Evolutionary conservation across 2,329 filamentous ascomycete species (phyloP).

Genomic region (Diaporthe vexans): DNA sequence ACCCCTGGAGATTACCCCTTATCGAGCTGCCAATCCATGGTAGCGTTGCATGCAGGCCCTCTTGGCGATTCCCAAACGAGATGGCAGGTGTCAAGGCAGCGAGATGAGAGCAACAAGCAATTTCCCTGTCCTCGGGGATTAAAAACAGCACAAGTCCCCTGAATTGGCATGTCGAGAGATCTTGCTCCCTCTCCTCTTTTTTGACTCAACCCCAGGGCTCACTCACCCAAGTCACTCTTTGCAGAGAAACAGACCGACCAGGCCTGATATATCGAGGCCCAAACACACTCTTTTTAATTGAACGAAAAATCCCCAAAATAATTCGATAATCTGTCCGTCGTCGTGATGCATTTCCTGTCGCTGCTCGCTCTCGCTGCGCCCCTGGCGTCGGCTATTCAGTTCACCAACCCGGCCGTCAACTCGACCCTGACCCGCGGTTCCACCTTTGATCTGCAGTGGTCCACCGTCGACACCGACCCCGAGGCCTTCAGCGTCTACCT

Average conservation of each 20-base stretch:
- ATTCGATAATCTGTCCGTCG: not conserved
- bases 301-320: not conserved
- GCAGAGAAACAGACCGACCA: constrained; percentile 4
- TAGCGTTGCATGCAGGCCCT: constrained; percentile 17
- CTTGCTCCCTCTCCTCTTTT: constrained; percentile 12
- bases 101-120: constrained; percentile 30
- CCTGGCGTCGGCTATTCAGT: constrained; percentile 50
- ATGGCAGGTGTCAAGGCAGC: constrained; percentile 30
- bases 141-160: constrained; percentile 27
- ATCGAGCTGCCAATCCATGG: not conserved
- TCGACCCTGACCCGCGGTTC: constrained; percentile 54
- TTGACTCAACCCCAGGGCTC: constrained; percentile 34
- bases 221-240: constrained; percentile 38
- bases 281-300: constrained; percentile 22
- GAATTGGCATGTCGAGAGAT: not conserved
- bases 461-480: constrained; percentile 57
- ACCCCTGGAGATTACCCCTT: constrained; percentile 25
- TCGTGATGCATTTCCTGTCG: constrained; percentile 47
- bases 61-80: constrained; percentile 25
- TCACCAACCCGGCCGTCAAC: constrained; percentile 51
- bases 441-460: constrained; percentile 53
- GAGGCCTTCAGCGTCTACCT: constrained; percentile 56
- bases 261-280: constrained; percentile 18
- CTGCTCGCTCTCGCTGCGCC: constrained; percentile 50
- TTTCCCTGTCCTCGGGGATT: constrained; percentile 29